phyloP scores from a whole-genome alignment of 2,329 filamentous ascomycete genomes.

The Colletotrichum orchidophilum region DNA sequence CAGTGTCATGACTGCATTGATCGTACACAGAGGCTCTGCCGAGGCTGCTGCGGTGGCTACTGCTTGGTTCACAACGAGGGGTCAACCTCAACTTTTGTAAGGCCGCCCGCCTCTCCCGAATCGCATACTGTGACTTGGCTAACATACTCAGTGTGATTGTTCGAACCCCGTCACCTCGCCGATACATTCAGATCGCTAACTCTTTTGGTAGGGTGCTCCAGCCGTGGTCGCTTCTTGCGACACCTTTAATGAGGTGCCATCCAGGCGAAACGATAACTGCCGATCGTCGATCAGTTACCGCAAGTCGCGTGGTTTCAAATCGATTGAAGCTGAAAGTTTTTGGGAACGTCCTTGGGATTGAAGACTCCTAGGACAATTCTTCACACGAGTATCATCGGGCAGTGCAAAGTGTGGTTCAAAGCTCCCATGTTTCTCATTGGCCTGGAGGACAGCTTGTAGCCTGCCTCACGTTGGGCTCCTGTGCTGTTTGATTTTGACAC shows the following conservation, averaged over 20 bases:
- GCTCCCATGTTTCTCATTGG: neutral
- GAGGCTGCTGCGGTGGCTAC: slow-evolving; percentile 79
- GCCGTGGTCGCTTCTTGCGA: slow-evolving; percentile 34
- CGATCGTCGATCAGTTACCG: neutral
- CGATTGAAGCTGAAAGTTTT: neutral
- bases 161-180: slow-evolving; percentile 35
- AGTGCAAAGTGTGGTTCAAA: neutral
- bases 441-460: too few relatives aligned
- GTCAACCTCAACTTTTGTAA: slow-evolving; percentile 70
- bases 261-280: neutral
- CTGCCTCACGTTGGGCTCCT: neutral
- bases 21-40: slow-evolving; percentile 76
- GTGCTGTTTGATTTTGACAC: neutral
- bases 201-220: slow-evolving; percentile 31
- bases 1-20: slow-evolving; percentile 82
- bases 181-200: slow-evolving; percentile 4
- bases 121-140: slow-evolving; percentile 35
- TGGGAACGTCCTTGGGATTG: neutral
- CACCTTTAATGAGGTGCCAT: slow-evolving; percentile 20
- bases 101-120: slow-evolving; percentile 40
- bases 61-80: slow-evolving; percentile 87
- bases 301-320: neutral
- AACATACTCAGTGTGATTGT: slow-evolving; percentile 58
- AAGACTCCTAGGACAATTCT: neutral
- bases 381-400: neutral